Evolutionary conservation across 75 land plant species (phyloP), one percentile per base, ranked within the genome.

Genomic region (Adiantum capillusveneris): DNA sequence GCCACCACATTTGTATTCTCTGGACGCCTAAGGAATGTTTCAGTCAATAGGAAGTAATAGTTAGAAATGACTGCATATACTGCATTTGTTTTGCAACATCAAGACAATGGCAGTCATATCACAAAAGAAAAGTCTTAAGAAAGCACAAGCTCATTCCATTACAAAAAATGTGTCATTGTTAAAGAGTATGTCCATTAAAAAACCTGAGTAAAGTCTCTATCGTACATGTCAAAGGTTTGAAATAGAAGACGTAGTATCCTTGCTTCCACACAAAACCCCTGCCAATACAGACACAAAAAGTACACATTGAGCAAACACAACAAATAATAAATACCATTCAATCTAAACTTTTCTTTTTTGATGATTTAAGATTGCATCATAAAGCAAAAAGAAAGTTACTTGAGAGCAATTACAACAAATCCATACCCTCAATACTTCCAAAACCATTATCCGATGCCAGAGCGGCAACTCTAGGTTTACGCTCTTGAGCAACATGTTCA

Each of bases 201-300:
- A 59, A 49, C 1, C 29, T 37, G 51, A 3, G 29, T 28, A 43
- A 21, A 21, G 5, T 54, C 64, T 12, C 25, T 37, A 29, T 29
- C 85, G 66, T 78, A 94, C 99, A 90, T 84, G 69, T 95, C 99
- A 77, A 90, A 95, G 60, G 86, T 87, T 67, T 84, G 85, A 69
- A 87, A 95, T 31, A 95, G 86, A 64, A 84, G 66, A 18, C 86
- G 82, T 75, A 95, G 46, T 53, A 90, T 81, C 49, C 97, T 75
- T 66, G 80, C 99, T 65, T 95, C 99, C 60, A 95, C 83, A 78
- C 97, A 95, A 60, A 95, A 91, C 29, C 97, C 97, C 99, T 94
- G 76, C 13, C 27, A 63, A 31, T 56, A 6, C 56, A 37, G 6
- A 60, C 19, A 53, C 6, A 20, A 53, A 53, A 9, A 50, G 25